These are phyloP conservation scores for Candida sp. DNA, from an alignment of 1,139 yeast species.

Conservation along the genomic window DNA sequence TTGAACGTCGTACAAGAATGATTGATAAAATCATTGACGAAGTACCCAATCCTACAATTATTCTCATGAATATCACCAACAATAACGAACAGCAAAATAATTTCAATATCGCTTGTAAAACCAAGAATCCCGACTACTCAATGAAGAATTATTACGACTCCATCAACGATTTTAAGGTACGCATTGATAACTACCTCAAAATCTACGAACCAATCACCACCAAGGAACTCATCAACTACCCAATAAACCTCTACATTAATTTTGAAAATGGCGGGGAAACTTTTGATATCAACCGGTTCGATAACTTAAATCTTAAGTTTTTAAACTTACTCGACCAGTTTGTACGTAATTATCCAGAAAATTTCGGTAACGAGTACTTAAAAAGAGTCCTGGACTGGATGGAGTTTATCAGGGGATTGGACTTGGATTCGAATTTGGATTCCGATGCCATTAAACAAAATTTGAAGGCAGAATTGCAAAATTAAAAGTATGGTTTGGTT, in stretches of 20 bases:
- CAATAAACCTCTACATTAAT: constrained; percentile 33
- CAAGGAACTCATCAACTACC: constrained; percentile 41
- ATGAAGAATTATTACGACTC: constrained; percentile 49
- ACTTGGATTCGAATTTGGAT: neutral
- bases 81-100: constrained; percentile 23
- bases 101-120: constrained; percentile 61
- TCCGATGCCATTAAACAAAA: neutral
- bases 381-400: neutral
- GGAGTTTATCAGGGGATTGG: constrained; percentile 1
- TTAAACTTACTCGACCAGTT: constrained; percentile 17
- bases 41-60: constrained; percentile 14
- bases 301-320: constrained; percentile 8
- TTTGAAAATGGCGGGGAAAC: constrained; percentile 47
- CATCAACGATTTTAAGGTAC: constrained; percentile 55
- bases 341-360: constrained; percentile 26
- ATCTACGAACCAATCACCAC: constrained; percentile 55
- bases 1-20: constrained; percentile 48
- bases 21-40: constrained; percentile 15
- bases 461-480: neutral
- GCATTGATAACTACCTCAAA: constrained; percentile 51
- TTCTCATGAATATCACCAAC: constrained; percentile 35
- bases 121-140: constrained; percentile 53
- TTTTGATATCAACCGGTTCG: constrained; percentile 15
- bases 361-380: constrained; percentile 4
- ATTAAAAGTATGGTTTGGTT: too few relatives aligned